phyloP scores from a whole-genome alignment of 257 asterid genomes.

The Nicotiana obtusifolia region DNA sequence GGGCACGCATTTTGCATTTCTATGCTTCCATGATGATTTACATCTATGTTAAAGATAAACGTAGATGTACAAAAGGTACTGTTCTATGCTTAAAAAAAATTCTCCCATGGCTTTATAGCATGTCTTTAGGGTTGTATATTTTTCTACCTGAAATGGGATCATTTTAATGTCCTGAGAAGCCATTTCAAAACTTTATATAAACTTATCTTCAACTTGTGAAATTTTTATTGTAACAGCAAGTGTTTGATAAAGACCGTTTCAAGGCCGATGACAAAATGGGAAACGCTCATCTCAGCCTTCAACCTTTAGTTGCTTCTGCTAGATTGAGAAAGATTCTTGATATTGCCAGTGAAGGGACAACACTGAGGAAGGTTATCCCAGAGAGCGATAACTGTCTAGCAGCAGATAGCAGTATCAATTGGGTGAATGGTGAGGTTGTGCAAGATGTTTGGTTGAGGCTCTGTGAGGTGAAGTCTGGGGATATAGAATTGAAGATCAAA shows the following conservation, averaged over 20 bases:
- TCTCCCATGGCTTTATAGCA: background rate
- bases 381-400: slow-evolving; percentile 44
- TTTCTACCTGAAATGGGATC: background rate
- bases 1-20: background rate
- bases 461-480: slow-evolving; percentile 42
- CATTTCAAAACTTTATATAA: background rate
- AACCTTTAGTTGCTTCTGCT: slow-evolving; percentile 37
- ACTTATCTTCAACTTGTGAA: background rate
- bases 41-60: background rate
- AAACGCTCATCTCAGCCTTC: slow-evolving; percentile 34
- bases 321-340: slow-evolving; percentile 40
- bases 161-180: background rate
- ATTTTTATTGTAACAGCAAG: slow-evolving; percentile 28
- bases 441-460: slow-evolving; percentile 48
- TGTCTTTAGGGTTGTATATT: background rate
- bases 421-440: slow-evolving; percentile 32
- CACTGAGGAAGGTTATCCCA: slow-evolving; percentile 41
- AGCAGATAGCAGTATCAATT: slow-evolving; percentile 34
- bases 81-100: background rate
- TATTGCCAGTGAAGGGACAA: slow-evolving; percentile 26
- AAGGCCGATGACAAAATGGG: slow-evolving; percentile 54
- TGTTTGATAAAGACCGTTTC: slow-evolving; percentile 45
- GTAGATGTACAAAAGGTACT: background rate
- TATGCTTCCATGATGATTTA: background rate
- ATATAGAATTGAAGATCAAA: slow-evolving; percentile 34